Conservation (phyloP, 202 grass and related monocot genomes). For the Zizania palustris region DNA sequence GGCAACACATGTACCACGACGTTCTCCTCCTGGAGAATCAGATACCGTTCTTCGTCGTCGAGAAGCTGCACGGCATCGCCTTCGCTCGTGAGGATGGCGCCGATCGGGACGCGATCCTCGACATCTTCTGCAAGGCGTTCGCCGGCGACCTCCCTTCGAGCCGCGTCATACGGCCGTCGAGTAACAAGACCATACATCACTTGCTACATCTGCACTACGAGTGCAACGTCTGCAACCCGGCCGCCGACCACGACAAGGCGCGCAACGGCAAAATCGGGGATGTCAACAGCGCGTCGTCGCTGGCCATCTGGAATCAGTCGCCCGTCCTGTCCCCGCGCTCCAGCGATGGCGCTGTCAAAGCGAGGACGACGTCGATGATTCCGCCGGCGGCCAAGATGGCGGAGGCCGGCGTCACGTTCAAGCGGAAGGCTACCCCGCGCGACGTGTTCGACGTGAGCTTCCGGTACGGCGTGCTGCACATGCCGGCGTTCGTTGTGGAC, state of each 20-base stretch:
- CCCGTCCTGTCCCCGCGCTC: constrained; percentile 32
- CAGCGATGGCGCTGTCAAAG: constrained; percentile 21
- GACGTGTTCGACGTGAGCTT: constrained; percentile 62
- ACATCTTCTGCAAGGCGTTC: constrained; percentile 49
- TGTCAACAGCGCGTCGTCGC: constrained; percentile 7
- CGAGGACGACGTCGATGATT: constrained; percentile 41
- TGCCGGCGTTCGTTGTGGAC: constrained; percentile 53
- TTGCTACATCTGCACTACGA: constrained; percentile 61
- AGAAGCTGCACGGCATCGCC: constrained; percentile 46
- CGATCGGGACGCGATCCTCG: constrained; percentile 39
- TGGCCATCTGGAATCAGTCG: constrained; percentile 51
- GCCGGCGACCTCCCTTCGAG: constrained; percentile 46
- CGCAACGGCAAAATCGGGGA: background rate
- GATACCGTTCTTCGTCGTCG: constrained; percentile 59
- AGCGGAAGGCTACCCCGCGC: constrained; percentile 43
- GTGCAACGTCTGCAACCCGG: constrained; percentile 49
- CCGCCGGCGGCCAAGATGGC: constrained; percentile 52
- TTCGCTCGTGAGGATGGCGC: constrained; percentile 27
- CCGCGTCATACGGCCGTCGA: constrained; percentile 30
- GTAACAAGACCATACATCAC: constrained; percentile 47
- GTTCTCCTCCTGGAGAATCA: constrained; percentile 52
- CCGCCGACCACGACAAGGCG: constrained; percentile 19
- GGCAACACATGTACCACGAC: constrained; percentile 48
- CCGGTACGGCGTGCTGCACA: constrained; percentile 52
- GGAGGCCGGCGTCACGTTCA: constrained; percentile 61